A percentile compares a stretch with the other conserved stretches of the same genome.
Evolutionary conservation across 2,329 filamentous ascomycete genomes (phyloP).

Genomic region (Emmonsiellopsis sp.): DNA sequence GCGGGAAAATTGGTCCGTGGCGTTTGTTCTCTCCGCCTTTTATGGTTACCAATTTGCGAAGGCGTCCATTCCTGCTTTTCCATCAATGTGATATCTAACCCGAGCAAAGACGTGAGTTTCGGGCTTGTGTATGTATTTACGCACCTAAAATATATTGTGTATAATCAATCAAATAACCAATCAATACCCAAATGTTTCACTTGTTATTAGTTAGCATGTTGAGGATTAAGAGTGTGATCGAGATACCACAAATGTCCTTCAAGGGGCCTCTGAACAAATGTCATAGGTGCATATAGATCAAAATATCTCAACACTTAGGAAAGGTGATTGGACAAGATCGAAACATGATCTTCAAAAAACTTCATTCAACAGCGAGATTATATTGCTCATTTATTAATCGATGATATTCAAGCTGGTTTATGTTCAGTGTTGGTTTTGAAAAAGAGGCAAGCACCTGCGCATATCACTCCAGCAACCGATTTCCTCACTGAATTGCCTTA

Average conservation of each 20-base stretch:
- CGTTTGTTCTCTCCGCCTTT: neutral
- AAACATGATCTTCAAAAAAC: conserved; percentile 3
- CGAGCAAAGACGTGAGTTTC: neutral
- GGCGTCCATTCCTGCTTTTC: neutral
- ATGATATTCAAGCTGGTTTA: neutral
- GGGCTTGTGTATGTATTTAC: neutral
- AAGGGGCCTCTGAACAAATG: too few relatives aligned
- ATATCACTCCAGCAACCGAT: neutral
- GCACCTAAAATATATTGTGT: too few relatives aligned
- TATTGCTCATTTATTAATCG: neutral
- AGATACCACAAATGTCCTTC: too few relatives aligned
- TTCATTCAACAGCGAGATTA: neutral
- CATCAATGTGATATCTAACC: neutral
- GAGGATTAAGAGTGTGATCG: too few relatives aligned
- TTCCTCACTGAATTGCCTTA: neutral
- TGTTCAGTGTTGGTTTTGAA: neutral
- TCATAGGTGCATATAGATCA: too few relatives aligned
- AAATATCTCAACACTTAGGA: too few relatives aligned
- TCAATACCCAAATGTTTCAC: too few relatives aligned
- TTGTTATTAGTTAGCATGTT: too few relatives aligned
- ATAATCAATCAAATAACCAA: too few relatives aligned
- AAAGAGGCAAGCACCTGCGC: neutral
- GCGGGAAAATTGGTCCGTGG: neutral
- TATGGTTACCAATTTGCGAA: neutral
- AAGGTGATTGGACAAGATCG: neutral